These are phyloP conservation scores for Aureobasidium sp. DNA, from an alignment of 2,329 filamentous ascomycete species.

Conservation along the genomic window DNA sequence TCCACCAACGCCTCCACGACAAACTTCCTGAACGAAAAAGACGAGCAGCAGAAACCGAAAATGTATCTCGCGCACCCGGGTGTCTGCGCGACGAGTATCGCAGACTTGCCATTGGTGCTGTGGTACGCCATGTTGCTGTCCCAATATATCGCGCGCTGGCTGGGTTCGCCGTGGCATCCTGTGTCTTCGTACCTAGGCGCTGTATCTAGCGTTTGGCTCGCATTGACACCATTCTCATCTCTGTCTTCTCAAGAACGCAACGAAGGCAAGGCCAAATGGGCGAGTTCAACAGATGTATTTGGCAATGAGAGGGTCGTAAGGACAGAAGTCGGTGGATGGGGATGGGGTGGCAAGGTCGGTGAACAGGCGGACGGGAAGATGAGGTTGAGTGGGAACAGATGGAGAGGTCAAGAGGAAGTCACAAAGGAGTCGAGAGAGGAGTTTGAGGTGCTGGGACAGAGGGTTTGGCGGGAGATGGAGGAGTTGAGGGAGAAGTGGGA, in stretches of 20 bases:
- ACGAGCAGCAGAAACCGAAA: constrained; percentile 43
- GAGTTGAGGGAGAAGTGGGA: constrained; percentile 33
- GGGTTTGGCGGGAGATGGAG: constrained; percentile 36
- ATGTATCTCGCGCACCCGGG: constrained; percentile 83
- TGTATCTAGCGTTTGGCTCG: constrained; percentile 68
- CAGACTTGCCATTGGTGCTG: constrained; percentile 65
- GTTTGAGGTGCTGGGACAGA: constrained; percentile 60
- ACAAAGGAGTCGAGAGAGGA: constrained; percentile 63
- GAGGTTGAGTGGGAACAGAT: constrained; percentile 48
- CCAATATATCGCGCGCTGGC: constrained; percentile 65
- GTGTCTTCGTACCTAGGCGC: constrained; percentile 71
- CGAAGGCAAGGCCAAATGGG: constrained; percentile 70
- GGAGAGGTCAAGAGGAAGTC: constrained; percentile 50
- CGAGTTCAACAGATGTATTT: constrained; percentile 57
- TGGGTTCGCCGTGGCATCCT: constrained; percentile 85
- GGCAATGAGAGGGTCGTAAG: constrained; percentile 59
- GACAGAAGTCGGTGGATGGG: constrained; percentile 85
- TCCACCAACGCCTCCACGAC: constrained; percentile 52
- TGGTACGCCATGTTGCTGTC: constrained; percentile 60
- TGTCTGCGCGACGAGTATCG: constrained; percentile 73
- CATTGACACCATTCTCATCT: constrained; percentile 57
- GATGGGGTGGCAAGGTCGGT: constrained; percentile 50
- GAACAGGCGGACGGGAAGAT: constrained; percentile 39
- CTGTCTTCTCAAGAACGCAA: constrained; percentile 50
- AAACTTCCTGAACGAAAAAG: constrained; percentile 44